Evolutionary conservation across 371 early-diverging fungal species (phyloP).

Genomic region (Mortierella sp.): DNA sequence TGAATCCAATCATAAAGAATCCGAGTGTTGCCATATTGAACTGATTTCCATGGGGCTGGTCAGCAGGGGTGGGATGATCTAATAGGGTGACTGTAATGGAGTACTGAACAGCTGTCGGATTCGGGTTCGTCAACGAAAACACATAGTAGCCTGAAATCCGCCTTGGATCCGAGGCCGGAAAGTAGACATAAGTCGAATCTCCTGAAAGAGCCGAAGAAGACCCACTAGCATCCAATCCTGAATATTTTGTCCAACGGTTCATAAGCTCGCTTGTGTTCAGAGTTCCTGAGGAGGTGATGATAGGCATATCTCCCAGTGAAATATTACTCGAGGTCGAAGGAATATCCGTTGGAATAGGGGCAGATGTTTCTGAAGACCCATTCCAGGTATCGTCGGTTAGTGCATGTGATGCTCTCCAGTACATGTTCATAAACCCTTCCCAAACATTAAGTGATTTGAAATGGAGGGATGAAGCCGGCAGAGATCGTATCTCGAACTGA

Average conservation of each 20-base stretch:
- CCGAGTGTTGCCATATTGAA: constrained; percentile 49
- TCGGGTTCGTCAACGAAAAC: constrained; percentile 41
- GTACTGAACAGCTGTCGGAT: constrained; percentile 26
- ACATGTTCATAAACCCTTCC: constrained; percentile 55
- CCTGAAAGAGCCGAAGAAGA: constrained; percentile 19
- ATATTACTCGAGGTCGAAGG: neutral
- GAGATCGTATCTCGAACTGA: constrained; percentile 38
- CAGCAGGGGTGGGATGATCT: constrained; percentile 28
- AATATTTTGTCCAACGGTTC: constrained; percentile 40
- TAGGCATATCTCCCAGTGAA: constrained; percentile 5
- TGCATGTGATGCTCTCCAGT: constrained; percentile 48
- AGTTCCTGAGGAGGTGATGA: constrained; percentile 18
- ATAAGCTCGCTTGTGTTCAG: constrained; percentile 44
- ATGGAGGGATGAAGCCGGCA: constrained; percentile 26
- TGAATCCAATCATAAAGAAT: constrained; percentile 45
- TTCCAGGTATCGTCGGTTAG: constrained; percentile 38
- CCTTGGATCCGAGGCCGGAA: constrained; percentile 35
- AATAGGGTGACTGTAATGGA: constrained; percentile 28
- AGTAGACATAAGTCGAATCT: constrained; percentile 18
- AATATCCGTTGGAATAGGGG: constrained; percentile 17
- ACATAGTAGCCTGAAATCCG: constrained; percentile 51
- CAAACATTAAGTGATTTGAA: constrained; percentile 49
- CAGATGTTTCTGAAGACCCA: constrained; percentile 2
- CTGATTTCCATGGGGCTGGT: constrained; percentile 10
- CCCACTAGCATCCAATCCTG: constrained; percentile 28